A percentile compares a stretch with the other conserved stretches of the same genome.
phyloP scores from a whole-genome alignment of 495 filamentous ascomycete genomes.

The Xylaria venustula region DNA sequence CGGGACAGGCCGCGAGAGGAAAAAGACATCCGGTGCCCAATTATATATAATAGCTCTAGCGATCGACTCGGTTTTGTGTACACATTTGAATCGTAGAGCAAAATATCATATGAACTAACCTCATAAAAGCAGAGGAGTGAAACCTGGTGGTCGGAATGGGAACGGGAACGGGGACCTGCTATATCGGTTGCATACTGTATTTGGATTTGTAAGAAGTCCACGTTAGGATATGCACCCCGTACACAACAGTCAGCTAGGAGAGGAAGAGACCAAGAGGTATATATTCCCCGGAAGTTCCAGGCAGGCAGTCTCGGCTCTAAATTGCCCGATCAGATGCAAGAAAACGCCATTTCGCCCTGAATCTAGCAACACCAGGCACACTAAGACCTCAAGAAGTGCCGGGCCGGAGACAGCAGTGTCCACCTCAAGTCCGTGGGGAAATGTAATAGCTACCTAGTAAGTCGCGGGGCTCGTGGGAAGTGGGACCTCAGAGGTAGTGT shows the following conservation, averaged over 20 bases:
- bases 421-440: conserved; percentile 4
- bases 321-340: neutral
- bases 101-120: neutral
- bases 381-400: neutral
- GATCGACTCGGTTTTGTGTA: neutral
- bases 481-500: conserved; percentile 5
- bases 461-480: conserved; percentile 9
- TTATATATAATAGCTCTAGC: neutral
- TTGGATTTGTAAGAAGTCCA: neutral
- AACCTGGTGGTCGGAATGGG: too few species aligned
- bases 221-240: neutral
- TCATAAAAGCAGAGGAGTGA: neutral
- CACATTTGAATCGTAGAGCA: neutral
- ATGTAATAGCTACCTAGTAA: neutral
- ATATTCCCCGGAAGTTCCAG: too few species aligned
- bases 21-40: conserved; percentile 1
- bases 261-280: too few species aligned
- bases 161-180: neutral
- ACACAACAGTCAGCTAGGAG: neutral
- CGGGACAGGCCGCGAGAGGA: neutral
- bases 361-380: neutral
- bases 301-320: too few species aligned
- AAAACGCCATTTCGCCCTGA: neutral
- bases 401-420: neutral
- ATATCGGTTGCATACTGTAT: neutral